Percentiles rank a stretch among this genome's conserved stretches.
Conservation (phyloP, 2,329 filamentous ascomycete species). For the Xylariaceae sp. region DNA sequence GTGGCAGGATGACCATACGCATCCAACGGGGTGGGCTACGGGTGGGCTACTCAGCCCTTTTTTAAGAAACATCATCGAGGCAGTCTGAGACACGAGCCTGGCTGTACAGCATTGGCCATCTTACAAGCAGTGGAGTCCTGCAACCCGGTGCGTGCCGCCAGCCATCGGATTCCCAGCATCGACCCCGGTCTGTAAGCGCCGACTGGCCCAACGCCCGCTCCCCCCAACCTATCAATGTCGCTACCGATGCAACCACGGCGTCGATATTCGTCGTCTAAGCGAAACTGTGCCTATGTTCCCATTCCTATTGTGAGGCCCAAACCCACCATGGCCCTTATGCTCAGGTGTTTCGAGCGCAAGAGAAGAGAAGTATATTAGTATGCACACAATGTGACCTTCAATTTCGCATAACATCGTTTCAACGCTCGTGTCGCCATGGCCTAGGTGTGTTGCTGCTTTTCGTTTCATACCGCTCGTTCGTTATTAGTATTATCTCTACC, state of each 20-base stretch:
- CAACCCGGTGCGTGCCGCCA: constrained; percentile 39
- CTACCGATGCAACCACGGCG: constrained; percentile 32
- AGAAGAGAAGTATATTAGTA: constrained; percentile 6
- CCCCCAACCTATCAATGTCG: constrained; percentile 40
- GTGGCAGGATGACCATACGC: constrained; percentile 36
- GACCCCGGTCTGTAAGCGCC: constrained; percentile 43
- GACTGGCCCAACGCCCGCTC: constrained; percentile 38
- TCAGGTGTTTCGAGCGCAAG: constrained; percentile 32
- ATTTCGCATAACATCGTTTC: constrained; percentile 27
- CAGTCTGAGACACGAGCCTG: constrained; percentile 45
- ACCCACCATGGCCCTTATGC: constrained; percentile 20
- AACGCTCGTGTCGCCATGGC: constrained; percentile 19
- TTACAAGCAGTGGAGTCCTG: constrained; percentile 38
- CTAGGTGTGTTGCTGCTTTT: background rate
- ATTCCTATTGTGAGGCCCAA: constrained; percentile 26
- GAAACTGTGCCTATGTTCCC: background rate
- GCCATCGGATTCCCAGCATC: constrained; percentile 37
- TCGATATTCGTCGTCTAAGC: constrained; percentile 28
- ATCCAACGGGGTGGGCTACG: constrained; percentile 24
- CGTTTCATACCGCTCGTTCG: constrained; percentile 15
- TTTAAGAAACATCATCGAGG: constrained; percentile 35
- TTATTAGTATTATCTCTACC: constrained; percentile 20
- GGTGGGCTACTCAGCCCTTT: constrained; percentile 20
- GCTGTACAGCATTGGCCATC: constrained; percentile 38
- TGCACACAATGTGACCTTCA: constrained; percentile 2